A percentile compares a stretch with the other conserved stretches of the same genome.
These are phyloP conservation scores for Gossypium schwendimanii DNA, from an alignment of 441 rosid genomes.

Conservation along the genomic window DNA sequence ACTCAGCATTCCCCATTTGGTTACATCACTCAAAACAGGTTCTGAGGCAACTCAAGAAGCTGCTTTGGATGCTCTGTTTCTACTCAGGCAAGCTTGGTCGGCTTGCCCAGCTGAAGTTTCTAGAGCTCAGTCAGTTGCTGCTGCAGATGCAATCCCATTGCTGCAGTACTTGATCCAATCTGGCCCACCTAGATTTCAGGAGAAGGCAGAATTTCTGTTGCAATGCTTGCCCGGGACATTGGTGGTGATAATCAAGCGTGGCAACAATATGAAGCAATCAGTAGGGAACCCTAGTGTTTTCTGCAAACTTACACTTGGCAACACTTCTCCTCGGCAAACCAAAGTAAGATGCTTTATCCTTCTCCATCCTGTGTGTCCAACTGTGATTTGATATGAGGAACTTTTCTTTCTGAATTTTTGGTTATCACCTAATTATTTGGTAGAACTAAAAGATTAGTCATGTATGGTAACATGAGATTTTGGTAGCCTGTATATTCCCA, in stretches of 20 bases:
- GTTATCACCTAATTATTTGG: not conserved
- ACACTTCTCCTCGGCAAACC: conserved; percentile 83
- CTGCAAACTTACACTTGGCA: conserved; percentile 93
- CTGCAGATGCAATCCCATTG: conserved; percentile 97
- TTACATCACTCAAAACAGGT: conserved; percentile 88
- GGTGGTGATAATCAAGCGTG: conserved; percentile 88
- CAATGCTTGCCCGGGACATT: conserved; percentile 99
- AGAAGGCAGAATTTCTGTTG: conserved; percentile 90
- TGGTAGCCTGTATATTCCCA: not conserved
- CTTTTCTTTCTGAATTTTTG: not conserved
- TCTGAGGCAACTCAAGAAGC: conserved; percentile 99
- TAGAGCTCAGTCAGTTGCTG: conserved; percentile 91
- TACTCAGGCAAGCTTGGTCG: conserved; percentile 99
- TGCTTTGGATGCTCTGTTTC: conserved; percentile 88
- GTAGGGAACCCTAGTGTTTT: conserved; percentile 93
- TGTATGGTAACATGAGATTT: not conserved
- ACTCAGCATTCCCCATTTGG: conserved; percentile 93
- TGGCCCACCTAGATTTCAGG: conserved; percentile 99
- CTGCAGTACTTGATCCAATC: conserved; percentile 96
- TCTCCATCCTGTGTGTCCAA: not conserved
- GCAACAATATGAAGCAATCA: conserved; percentile 98
- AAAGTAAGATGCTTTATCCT: conserved; percentile 37
- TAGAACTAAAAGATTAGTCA: not conserved
- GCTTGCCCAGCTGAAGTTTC: conserved; percentile 99
- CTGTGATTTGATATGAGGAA: not conserved